Evolutionary conservation across 352 stramenopile genomes (phyloP).

Genomic region (Pythium folliculosum): DNA sequence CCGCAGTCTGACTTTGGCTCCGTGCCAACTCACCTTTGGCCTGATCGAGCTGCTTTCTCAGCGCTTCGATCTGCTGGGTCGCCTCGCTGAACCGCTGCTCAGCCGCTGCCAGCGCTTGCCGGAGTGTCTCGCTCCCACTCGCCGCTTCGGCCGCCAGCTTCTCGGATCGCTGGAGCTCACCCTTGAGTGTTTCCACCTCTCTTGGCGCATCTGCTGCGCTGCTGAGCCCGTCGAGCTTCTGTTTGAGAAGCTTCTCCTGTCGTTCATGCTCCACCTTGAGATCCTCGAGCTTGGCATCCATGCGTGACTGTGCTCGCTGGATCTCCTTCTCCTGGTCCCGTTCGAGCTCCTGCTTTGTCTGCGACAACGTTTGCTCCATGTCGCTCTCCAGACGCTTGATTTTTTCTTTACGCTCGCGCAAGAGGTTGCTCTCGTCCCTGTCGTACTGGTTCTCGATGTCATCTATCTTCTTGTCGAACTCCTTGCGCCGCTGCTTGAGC

Average conservation of each 20-base stretch:
- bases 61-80: constrained; percentile 11
- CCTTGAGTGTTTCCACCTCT: constrained; percentile 24
- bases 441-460: constrained; percentile 74
- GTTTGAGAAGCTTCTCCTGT: constrained; percentile 41
- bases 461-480: constrained; percentile 69
- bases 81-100: constrained; percentile 10
- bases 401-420: constrained; percentile 63
- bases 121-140: constrained; percentile 3
- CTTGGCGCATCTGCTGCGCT: constrained; percentile 16
- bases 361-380: constrained; percentile 37
- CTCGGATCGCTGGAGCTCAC: constrained; percentile 17
- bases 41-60: constrained; percentile 16
- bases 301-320: constrained; percentile 40
- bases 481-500: constrained; percentile 56
- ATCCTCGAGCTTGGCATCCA: constrained; percentile 47
- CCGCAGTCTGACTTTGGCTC: background rate
- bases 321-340: constrained; percentile 47
- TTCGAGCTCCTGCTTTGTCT: constrained; percentile 67
- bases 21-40: background rate
- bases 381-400: constrained; percentile 63
- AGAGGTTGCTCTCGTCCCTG: constrained; percentile 53
- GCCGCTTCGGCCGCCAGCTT: background rate
- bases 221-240: constrained; percentile 8
- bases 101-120: background rate
- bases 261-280: constrained; percentile 43